Conservation (phyloP, 1,139 yeast genomes). For the Lizanozyma gosingica region DNA sequence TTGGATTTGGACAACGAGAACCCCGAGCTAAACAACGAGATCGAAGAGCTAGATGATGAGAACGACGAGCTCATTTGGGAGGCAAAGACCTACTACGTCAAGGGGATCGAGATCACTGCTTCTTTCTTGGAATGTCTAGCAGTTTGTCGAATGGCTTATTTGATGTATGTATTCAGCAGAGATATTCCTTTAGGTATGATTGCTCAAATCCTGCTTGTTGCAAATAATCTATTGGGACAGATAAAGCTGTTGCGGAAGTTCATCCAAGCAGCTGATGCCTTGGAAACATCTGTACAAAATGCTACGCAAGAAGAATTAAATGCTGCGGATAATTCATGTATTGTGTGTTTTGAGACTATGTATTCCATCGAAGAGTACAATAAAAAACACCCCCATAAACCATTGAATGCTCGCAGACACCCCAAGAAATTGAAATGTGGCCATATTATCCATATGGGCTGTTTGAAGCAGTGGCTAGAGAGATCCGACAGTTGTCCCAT, state of each 20-base stretch:
- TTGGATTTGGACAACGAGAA: neutral
- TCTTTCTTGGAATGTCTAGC: slow-evolving; percentile 41
- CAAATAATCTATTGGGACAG: slow-evolving; percentile 41
- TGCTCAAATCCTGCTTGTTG: slow-evolving; percentile 56
- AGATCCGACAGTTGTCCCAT: slow-evolving; percentile 89
- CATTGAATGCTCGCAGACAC: slow-evolving; percentile 31
- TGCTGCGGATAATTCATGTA: slow-evolving; percentile 57
- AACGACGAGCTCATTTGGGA: slow-evolving; percentile 64
- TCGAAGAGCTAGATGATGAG: neutral
- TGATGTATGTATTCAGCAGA: slow-evolving; percentile 23
- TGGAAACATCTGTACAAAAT: slow-evolving; percentile 56
- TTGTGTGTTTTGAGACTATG: slow-evolving; percentile 85
- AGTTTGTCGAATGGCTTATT: slow-evolving; percentile 41
- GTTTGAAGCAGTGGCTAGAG: slow-evolving; percentile 89
- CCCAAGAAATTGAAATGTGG: slow-evolving; percentile 80
- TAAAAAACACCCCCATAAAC: slow-evolving; percentile 3
- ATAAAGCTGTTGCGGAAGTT: slow-evolving; percentile 44
- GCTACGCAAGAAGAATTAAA: slow-evolving; percentile 55
- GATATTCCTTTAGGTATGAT: slow-evolving; percentile 57
- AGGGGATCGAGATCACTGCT: slow-evolving; percentile 47
- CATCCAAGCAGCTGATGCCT: slow-evolving; percentile 52
- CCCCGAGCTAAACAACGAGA: neutral
- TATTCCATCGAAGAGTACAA: slow-evolving; percentile 25
- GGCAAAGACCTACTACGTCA: slow-evolving; percentile 51
- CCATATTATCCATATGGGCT: slow-evolving; percentile 84